Conservation (phyloP, 768 basidiomycete species). For the Lyophyllum shimeji region DNA sequence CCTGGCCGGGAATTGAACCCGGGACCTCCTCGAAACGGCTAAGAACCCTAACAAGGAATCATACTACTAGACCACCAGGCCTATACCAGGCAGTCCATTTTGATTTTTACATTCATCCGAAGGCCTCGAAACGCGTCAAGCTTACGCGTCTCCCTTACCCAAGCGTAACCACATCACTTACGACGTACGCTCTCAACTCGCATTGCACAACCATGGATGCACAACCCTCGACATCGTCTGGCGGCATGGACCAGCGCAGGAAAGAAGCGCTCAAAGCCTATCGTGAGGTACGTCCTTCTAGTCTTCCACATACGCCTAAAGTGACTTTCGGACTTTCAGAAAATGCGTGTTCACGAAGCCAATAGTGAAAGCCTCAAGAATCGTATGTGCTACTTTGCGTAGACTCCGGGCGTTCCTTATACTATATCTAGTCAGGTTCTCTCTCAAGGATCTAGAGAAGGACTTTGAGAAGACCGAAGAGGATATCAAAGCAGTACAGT, state of each 20-base stretch:
- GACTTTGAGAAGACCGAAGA: conserved; percentile 96
- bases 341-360: conserved; percentile 90
- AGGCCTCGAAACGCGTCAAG: conserved; percentile 7
- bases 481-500: conserved; percentile 98
- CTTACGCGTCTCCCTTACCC: conserved; percentile 28
- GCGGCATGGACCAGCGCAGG: conserved; percentile 66
- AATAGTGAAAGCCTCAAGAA: conserved; percentile 89
- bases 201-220: conserved; percentile 34
- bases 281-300: conserved; percentile 53
- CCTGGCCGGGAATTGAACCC: conserved; percentile 88
- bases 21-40: conserved; percentile 70
- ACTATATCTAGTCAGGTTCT: conserved; percentile 71
- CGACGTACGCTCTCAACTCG: neutral
- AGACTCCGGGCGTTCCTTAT: neutral
- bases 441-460: conserved; percentile 85
- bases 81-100: conserved; percentile 8
- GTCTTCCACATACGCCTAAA: neutral
- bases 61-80: conserved; percentile 60
- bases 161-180: too few species aligned
- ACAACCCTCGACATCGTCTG: conserved; percentile 56
- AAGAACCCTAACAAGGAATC: conserved; percentile 57
- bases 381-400: conserved; percentile 48
- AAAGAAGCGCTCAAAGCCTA: conserved; percentile 75
- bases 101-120: neutral
- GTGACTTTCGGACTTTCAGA: conserved; percentile 49